phyloP scores from a whole-genome alignment of 2,329 filamentous ascomycete species.

The Diaporthe nobilis region DNA sequence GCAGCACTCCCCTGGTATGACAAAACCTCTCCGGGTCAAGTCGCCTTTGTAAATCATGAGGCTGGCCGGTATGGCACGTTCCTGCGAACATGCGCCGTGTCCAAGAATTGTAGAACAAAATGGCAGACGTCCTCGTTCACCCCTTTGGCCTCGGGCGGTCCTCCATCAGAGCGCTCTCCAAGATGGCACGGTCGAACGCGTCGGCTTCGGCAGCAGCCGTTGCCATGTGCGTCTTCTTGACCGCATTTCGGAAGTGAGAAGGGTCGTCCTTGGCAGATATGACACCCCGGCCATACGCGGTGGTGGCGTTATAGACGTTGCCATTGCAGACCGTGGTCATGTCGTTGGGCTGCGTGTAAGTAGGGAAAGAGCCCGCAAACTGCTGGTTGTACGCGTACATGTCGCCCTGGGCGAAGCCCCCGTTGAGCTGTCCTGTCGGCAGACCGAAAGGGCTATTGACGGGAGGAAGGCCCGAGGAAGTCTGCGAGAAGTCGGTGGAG shows the following conservation, averaged over 20 bases:
- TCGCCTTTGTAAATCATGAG: constrained; percentile 5
- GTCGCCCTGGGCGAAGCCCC: constrained; percentile 32
- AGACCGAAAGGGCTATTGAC: constrained; percentile 52
- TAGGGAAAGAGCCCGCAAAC: constrained; percentile 14
- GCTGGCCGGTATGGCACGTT: neutral
- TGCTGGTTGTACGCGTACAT: constrained; percentile 30
- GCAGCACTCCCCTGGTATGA: neutral
- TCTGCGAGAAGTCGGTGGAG: constrained; percentile 47
- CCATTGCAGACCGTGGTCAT: constrained; percentile 37
- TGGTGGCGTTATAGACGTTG: constrained; percentile 44
- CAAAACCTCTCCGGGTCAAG: neutral
- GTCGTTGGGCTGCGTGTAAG: constrained; percentile 34
- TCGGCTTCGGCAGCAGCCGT: constrained; percentile 43
- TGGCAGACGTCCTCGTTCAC: constrained; percentile 2
- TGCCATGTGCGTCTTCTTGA: constrained; percentile 41
- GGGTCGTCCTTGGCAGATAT: constrained; percentile 44
- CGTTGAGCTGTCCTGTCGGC: constrained; percentile 39
- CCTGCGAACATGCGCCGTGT: constrained; percentile 10
- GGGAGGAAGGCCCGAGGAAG: constrained; percentile 49
- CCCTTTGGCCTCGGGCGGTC: constrained; percentile 35
- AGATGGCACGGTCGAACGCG: constrained; percentile 44
- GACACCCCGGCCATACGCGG: constrained; percentile 44
- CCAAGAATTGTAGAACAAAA: constrained; percentile 1
- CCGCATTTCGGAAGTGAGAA: constrained; percentile 44
- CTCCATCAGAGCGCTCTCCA: constrained; percentile 43